phyloP scores from a whole-genome alignment of 176 grass and related monocot genomes.

The Ampelocalamus luodianensis region DNA sequence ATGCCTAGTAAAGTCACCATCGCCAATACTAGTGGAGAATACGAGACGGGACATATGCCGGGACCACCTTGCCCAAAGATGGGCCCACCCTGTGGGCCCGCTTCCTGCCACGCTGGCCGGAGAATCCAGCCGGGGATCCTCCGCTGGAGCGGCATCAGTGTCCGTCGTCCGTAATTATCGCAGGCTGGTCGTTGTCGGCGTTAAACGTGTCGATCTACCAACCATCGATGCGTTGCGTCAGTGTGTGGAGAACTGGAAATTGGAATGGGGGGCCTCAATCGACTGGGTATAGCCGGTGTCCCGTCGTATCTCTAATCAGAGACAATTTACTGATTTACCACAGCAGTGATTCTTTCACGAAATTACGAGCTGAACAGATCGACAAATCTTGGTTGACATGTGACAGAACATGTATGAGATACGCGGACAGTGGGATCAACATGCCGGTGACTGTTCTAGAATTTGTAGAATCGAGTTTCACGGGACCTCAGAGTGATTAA shows the following conservation, averaged over 20 bases:
- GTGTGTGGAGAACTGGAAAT: not conserved
- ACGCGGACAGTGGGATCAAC: not conserved
- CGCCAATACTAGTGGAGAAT: not conserved
- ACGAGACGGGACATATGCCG: not conserved
- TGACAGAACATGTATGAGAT: not conserved
- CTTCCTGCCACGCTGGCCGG: not conserved
- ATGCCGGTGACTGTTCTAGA: not conserved
- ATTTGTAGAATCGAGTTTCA: not conserved
- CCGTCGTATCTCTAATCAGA: not conserved
- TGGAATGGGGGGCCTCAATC: not conserved
- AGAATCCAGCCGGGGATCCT: conserved; percentile 7
- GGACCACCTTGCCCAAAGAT: not conserved
- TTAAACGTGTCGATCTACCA: conserved; percentile 31
- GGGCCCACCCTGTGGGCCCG: not conserved
- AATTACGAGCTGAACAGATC: not conserved
- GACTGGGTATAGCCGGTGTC: not conserved
- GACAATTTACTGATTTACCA: not conserved
- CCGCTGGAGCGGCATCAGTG: not conserved
- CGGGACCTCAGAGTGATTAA: not conserved
- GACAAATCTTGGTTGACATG: not conserved
- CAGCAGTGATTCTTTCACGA: not conserved
- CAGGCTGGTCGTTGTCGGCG: conserved; percentile 41
- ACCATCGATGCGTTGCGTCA: not conserved
- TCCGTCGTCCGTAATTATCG: conserved; percentile 56
- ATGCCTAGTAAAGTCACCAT: conserved; percentile 29